Conservation (phyloP, 179 eudicot species). For the Beta lomatogona region DNA sequence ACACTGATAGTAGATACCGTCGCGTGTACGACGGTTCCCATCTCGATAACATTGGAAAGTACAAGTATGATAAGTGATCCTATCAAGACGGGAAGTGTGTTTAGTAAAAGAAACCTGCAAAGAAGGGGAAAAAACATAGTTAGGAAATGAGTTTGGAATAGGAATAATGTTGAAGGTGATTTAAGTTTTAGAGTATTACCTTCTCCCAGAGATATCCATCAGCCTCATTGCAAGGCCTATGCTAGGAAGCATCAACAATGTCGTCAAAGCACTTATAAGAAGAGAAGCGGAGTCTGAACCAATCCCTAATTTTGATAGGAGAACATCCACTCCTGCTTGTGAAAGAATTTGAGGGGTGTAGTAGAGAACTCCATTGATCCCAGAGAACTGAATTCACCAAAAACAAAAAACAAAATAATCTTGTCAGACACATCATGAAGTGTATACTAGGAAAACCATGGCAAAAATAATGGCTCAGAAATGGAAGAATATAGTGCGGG, state of each 20-base stretch:
- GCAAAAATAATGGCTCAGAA: background rate
- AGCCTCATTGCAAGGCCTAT: conserved; percentile 54
- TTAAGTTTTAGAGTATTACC: conserved; percentile 28
- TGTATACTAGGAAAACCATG: background rate
- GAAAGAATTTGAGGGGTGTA: conserved; percentile 59
- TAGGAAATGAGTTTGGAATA: background rate
- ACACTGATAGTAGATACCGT: conserved; percentile 66
- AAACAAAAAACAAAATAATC: background rate
- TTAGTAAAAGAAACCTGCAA: conserved; percentile 60
- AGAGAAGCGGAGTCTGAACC: conserved; percentile 48
- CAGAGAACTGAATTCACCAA: conserved; percentile 40
- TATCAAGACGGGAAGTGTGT: conserved; percentile 60
- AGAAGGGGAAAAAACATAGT: background rate
- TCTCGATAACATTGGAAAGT: conserved; percentile 40
- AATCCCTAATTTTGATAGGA: conserved; percentile 44
- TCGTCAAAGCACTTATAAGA: conserved; percentile 50
- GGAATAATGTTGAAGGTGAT: background rate
- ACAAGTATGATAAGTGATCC: conserved; percentile 52
- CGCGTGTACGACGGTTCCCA: conserved; percentile 55
- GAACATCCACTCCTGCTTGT: conserved; percentile 56
- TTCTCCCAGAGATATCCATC: conserved; percentile 57
- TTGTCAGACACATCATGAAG: background rate
- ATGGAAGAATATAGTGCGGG: background rate
- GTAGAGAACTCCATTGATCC: conserved; percentile 56
- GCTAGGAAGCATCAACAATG: conserved; percentile 54